Conservation (phyloP, 139 green algal species). For the Closterium sp. region DNA sequence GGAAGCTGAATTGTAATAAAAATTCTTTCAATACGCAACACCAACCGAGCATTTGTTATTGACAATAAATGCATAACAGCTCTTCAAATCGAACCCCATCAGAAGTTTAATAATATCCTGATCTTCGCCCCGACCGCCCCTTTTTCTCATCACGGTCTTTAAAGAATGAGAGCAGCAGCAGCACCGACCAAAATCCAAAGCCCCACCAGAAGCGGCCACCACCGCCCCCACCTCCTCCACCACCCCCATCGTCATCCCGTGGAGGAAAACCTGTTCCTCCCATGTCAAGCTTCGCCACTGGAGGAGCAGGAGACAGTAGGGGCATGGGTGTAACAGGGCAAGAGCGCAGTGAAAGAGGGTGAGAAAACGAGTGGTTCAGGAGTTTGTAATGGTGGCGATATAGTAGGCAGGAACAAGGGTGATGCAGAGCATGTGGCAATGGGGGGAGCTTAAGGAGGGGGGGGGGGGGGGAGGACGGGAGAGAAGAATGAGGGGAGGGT, state of each 20-base stretch:
- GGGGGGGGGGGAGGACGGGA: too few species aligned
- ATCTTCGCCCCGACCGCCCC: background rate
- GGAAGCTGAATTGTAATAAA: too few species aligned
- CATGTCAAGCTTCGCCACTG: background rate
- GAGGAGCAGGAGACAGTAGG: too few species aligned
- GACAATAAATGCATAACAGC: too few species aligned
- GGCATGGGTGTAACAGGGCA: too few species aligned
- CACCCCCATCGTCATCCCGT: background rate
- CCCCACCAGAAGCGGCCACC: constrained; percentile 2
- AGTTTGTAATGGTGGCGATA: background rate
- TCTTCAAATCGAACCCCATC: too few species aligned
- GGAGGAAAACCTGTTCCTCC: background rate
- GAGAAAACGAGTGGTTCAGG: too few species aligned
- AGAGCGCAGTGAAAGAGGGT: background rate
- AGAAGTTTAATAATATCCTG: background rate
- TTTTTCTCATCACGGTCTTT: background rate
- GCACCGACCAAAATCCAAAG: background rate
- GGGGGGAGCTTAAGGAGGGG: background rate
- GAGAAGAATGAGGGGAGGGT: too few species aligned
- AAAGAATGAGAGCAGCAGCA: background rate
- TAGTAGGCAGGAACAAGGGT: background rate
- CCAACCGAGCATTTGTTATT: too few species aligned
- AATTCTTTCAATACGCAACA: too few species aligned
- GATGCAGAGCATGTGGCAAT: background rate
- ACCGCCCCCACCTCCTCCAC: background rate